phyloP scores from a whole-genome alignment of 441 rosid species.

The Adansonia rubrostipa region DNA sequence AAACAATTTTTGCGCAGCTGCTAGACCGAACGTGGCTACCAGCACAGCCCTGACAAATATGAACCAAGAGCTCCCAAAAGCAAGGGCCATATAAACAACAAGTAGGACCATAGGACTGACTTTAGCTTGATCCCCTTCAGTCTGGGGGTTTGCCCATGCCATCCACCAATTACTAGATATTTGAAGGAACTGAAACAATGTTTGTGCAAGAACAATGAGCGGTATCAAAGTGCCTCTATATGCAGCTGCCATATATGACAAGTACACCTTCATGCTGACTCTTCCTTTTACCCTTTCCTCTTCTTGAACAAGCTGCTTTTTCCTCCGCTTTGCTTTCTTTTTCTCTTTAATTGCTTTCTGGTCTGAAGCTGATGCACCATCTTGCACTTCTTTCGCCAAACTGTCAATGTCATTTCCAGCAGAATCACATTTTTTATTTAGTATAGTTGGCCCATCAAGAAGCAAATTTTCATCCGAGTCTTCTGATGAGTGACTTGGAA shows the following conservation, averaged over 20 bases:
- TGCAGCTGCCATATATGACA: constrained; percentile 98
- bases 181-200: constrained; percentile 94
- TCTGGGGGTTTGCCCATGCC: constrained; percentile 99
- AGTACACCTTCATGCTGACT: constrained; percentile 95
- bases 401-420: constrained; percentile 62
- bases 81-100: constrained; percentile 90
- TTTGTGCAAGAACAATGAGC: constrained; percentile 86
- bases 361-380: constrained; percentile 73
- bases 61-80: constrained; percentile 98
- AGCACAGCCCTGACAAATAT: constrained; percentile 96
- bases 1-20: constrained; percentile 96
- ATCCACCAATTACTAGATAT: constrained; percentile 99
- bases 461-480: constrained; percentile 77
- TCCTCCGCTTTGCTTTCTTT: constrained; percentile 90
- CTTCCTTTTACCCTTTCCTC: constrained; percentile 98
- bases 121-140: constrained; percentile 89
- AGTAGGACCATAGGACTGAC: constrained; percentile 84
- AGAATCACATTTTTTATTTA: constrained; percentile 57
- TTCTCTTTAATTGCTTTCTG: constrained; percentile 90
- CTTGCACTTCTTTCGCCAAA: constrained; percentile 89
- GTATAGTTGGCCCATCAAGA: constrained; percentile 42
- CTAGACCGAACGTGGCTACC: constrained; percentile 98
- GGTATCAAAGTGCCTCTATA: constrained; percentile 93
- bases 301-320: constrained; percentile 97
- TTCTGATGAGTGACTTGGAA: constrained; percentile 82